A percentile compares a stretch with the other conserved stretches of the same genome.
Evolutionary conservation across 169 alveolate genomes (phyloP).

Genomic region (Plasmodium vinckei): DNA sequence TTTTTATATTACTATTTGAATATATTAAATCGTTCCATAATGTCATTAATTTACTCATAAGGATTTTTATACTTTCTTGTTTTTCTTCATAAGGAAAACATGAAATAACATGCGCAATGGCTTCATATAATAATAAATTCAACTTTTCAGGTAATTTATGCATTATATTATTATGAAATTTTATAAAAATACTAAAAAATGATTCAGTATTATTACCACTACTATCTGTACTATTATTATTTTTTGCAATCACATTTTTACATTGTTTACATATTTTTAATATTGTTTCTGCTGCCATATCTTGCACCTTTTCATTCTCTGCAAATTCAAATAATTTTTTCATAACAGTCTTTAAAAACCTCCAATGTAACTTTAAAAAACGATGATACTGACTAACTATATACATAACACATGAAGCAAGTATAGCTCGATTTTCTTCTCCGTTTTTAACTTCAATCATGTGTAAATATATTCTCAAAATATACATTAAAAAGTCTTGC

Average conservation of each 20-base stretch:
- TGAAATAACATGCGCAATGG: constrained; percentile 73
- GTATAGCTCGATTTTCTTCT: constrained; percentile 98
- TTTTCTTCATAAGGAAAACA: constrained; percentile 75
- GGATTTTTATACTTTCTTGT: constrained; percentile 69
- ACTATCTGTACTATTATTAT: constrained; percentile 83
- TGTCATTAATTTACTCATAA: constrained; percentile 70
- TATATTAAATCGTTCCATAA: constrained; percentile 55
- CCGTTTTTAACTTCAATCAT: constrained; percentile 98
- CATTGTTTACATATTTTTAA: constrained; percentile 94
- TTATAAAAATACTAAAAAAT: constrained; percentile 77
- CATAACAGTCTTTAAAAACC: constrained; percentile 97
- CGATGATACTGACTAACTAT: constrained; percentile 99
- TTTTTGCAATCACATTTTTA: constrained; percentile 86
- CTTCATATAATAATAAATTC: constrained; percentile 49
- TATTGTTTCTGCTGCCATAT: constrained; percentile 98
- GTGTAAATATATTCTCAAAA: constrained; percentile 93
- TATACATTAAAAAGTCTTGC: constrained; percentile 94
- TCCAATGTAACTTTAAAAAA: constrained; percentile 97
- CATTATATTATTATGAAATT: constrained; percentile 66
- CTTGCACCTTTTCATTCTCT: constrained; percentile 99
- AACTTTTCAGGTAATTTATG: constrained; percentile 69
- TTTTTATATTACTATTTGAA: constrained; percentile 56
- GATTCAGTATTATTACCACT: constrained; percentile 2
- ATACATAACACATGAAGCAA: constrained; percentile 98
- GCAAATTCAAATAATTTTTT: constrained; percentile 99